Base-by-base conservation (phyloP, 192 early-diverging fungal species). In the Coemansia sp. region DNA sequence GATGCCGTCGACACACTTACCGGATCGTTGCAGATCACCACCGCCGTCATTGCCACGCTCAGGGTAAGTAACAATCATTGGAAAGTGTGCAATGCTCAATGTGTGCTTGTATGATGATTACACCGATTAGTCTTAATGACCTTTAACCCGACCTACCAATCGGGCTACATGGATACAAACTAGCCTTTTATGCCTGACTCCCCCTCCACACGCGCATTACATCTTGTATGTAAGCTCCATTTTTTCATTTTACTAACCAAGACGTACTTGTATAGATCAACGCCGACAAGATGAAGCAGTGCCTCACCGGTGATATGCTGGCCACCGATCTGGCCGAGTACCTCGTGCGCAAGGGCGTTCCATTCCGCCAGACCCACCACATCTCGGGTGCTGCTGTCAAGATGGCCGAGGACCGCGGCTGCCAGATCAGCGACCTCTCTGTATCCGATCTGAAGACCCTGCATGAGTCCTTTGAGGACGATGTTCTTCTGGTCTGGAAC, bases 291-390 rank as follows among this genome's bases (percentile, higher is more conserved):
- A 99, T 98, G 96, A 70, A 80, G 77, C 77, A 82, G 21, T 87
- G 84, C 39, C 85, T 99, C 69, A 94, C 91, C 36, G 85, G 84
- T 15, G 96, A 98, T 74, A 97, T 99, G 95, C 87, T 99, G 63
- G 97, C 97, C 2, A 99, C 97, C 0, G 97, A 99, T 80, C 80
- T 99, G 12, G 97, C 97, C 48, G 97, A 99, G 78, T 99, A 99
- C 74, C 85, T 99, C 25, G 97, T 99, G 57, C 91, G 97, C 62
- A 98, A 98, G 85, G 94, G 94, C 32, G 91, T 99, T 57, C 97
- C 97, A 8, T 99, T 99, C 93, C 93, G 97, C 73, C 92, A 96
- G 74, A 99, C 97, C 2, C 97, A 99, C 80, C 95, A 99, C 81
- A 94, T 99, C 68, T 94, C 97, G 53, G 97, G 97, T 17, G 91